Evolutionary conservation across 176 grass and related monocot species (phyloP).

Genomic region (Cymbopogon citratus): DNA sequence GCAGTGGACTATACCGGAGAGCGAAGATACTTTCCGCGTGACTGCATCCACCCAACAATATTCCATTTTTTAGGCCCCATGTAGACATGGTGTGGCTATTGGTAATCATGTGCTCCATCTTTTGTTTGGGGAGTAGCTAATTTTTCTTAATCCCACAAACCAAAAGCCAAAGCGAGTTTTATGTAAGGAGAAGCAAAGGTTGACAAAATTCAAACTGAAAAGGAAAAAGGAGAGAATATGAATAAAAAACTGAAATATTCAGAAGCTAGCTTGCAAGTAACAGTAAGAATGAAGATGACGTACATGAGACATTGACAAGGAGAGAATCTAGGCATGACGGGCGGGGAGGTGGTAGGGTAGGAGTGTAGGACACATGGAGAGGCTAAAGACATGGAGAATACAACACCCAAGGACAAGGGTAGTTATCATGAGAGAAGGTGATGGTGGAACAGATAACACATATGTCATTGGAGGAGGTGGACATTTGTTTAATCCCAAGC

Average conservation of each 20-base stretch:
- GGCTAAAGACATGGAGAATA: conserved; percentile 29
- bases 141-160: conserved; percentile 10
- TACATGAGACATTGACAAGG: conserved; percentile 2
- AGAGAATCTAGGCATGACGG: conserved; percentile 49
- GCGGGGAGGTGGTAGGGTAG: conserved; percentile 29
- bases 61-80: conserved; percentile 31
- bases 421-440: conserved; percentile 46
- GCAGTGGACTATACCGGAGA: conserved; percentile 39
- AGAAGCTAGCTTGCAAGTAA: conserved; percentile 24
- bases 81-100: conserved; percentile 32
- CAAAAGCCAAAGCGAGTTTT: conserved; percentile 23
- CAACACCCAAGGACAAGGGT: conserved; percentile 33
- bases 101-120: conserved; percentile 34
- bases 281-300: conserved; percentile 12
- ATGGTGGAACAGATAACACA: conserved; percentile 38
- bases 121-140: background rate
- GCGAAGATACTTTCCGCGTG: conserved; percentile 36
- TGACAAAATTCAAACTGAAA: conserved; percentile 34
- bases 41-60: conserved; percentile 30
- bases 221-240: conserved; percentile 1
- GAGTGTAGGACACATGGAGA: conserved; percentile 36
- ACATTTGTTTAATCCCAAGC: conserved; percentile 31
- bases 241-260: conserved; percentile 27
- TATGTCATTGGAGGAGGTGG: conserved; percentile 21
- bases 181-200: conserved; percentile 32